Evolutionary conservation across 805 yeast species (phyloP).

Genomic region (Ogataea methanolica): DNA sequence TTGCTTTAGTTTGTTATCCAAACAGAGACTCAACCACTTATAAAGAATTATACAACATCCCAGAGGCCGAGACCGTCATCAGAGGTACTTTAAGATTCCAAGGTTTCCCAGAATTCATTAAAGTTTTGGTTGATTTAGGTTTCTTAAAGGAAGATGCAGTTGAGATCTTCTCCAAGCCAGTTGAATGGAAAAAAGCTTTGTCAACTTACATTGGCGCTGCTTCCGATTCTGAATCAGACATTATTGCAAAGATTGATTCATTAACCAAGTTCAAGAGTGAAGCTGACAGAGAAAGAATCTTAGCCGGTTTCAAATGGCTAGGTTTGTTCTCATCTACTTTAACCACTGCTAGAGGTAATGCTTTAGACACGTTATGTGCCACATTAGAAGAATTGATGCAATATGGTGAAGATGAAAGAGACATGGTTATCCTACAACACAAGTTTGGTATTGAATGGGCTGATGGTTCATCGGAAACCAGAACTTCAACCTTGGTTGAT

Average conservation of each 20-base stretch:
- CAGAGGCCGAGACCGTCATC: conserved; percentile 95
- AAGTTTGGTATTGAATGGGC: conserved; percentile 97
- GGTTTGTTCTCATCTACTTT: conserved; percentile 77
- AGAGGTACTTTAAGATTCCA: conserved; percentile 98
- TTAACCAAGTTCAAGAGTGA: conserved; percentile 77
- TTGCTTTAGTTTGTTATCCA: conserved; percentile 91
- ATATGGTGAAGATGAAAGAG: conserved; percentile 93
- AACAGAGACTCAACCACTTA: conserved; percentile 96
- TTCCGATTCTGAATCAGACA: conserved; percentile 66
- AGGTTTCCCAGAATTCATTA: conserved; percentile 98
- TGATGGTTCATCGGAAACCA: conserved; percentile 82
- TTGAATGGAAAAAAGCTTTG: conserved; percentile 87
- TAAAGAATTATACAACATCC: conserved; percentile 87
- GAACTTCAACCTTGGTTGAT: conserved; percentile 94
- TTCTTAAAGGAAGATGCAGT: conserved; percentile 75
- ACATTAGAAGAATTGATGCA: conserved; percentile 94
- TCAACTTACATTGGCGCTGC: conserved; percentile 69
- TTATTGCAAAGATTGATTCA: conserved; percentile 68
- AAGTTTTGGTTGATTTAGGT: conserved; percentile 91
- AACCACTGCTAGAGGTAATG: conserved; percentile 87
- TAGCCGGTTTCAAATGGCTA: conserved; percentile 89
- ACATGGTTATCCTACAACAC: conserved; percentile 92
- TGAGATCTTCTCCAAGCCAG: conserved; percentile 49
- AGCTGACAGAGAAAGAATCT: conserved; percentile 80
- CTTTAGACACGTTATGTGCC: conserved; percentile 95